phyloP scores from a whole-genome alignment of 441 rosid species.

The Capsella rubella region DNA sequence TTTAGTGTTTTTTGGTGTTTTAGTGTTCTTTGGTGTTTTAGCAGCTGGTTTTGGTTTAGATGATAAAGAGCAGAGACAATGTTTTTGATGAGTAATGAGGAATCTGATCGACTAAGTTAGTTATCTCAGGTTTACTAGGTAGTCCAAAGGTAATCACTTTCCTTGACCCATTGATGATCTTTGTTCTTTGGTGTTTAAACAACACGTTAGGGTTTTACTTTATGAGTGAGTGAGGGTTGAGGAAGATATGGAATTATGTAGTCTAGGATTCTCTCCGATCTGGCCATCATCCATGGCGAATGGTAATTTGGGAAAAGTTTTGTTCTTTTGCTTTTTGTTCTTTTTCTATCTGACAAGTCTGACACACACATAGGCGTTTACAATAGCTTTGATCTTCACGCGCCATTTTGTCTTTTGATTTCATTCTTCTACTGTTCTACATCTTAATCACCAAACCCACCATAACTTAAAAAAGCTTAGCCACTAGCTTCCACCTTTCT shows the following conservation, averaged over 20 bases:
- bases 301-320: constrained; percentile 37
- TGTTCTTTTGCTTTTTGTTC: constrained; percentile 43
- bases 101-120: background rate
- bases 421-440: constrained; percentile 20
- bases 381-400: constrained; percentile 20
- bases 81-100: background rate
- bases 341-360: constrained; percentile 35
- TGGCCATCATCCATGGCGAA: constrained; percentile 35
- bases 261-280: constrained; percentile 42
- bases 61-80: background rate
- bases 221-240: constrained; percentile 1
- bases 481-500: constrained; percentile 30
- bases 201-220: constrained; percentile 26
- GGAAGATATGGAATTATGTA: constrained; percentile 28
- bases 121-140: background rate
- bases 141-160: constrained; percentile 23
- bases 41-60: background rate
- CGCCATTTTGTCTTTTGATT: background rate
- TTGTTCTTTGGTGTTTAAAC: constrained; percentile 19
- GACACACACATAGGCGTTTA: constrained; percentile 25
- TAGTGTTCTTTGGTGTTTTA: constrained; percentile 29
- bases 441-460: constrained; percentile 39
- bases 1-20: constrained; percentile 24
- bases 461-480: constrained; percentile 25
- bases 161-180: background rate